phyloP scores from a whole-genome alignment of 164 flowering plant genomes.

The Stephania cephalantha region DNA sequence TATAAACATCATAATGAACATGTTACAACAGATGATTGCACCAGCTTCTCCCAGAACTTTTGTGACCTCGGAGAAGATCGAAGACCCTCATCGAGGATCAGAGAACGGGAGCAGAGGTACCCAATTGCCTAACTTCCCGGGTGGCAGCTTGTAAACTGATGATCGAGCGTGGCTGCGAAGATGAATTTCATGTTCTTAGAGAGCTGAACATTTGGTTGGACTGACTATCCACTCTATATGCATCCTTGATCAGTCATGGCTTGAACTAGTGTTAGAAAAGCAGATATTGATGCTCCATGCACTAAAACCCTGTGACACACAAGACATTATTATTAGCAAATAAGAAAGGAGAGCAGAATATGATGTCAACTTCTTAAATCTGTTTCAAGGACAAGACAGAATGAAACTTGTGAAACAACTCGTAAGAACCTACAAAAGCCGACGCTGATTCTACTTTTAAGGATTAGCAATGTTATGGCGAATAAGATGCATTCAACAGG shows the following conservation, averaged over 20 bases:
- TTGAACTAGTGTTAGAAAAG: slow-evolving; percentile 72
- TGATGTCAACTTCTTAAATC: background rate
- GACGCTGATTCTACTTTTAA: background rate
- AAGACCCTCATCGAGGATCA: background rate
- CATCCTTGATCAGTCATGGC: slow-evolving; percentile 97
- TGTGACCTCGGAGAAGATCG: background rate
- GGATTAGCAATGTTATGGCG: background rate
- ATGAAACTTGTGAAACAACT: background rate
- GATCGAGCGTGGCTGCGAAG: background rate
- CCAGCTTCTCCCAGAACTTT: background rate
- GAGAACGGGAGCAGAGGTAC: background rate
- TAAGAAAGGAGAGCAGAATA: background rate
- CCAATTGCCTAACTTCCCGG: background rate
- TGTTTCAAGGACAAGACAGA: background rate
- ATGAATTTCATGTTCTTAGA: background rate
- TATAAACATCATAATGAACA: slow-evolving; percentile 5
- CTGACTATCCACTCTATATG: slow-evolving; percentile 30
- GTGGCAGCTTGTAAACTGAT: background rate
- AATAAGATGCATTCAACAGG: background rate
- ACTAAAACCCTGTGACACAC: slow-evolving; percentile 53
- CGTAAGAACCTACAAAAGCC: background rate
- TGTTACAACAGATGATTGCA: slow-evolving; percentile 18
- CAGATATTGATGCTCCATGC: slow-evolving; percentile 73
- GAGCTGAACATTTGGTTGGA: background rate
- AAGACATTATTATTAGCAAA: background rate